Base-by-base conservation (phyloP, 2,329 filamentous ascomycete genomes). In the Arthrocladium fulminans region DNA sequence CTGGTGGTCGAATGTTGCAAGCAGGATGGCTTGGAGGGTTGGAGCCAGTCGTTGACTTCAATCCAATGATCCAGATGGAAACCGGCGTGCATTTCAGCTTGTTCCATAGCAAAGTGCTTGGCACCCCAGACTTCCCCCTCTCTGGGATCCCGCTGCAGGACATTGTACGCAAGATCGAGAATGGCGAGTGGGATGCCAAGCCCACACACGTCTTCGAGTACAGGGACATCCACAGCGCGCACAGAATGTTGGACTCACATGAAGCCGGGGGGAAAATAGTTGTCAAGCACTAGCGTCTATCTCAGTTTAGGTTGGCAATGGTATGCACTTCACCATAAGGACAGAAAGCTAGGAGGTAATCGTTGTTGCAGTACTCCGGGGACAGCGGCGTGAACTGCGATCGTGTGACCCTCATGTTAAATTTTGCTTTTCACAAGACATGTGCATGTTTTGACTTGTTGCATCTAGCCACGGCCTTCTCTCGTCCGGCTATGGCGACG, bases 81-180 rank as follows among this genome's bases (percentile, higher is more conserved):
- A 61, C 62, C 19, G 69, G 68, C 0, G 67, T 72, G n/a, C 68
- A 72, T 50, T 70, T 73, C 48, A 71, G 64, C 50, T 60, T 73
- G 24, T 73, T 71, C 54, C 62, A 65, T 4, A 71, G 67, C 49
- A 65, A 64, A 44, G 63, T 65, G 2, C 57, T 71, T 29, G 67
- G 63, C 3, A 60, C 45, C 2, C 51, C 53, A 0, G 66, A 62
- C 13, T 70, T 69, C 43, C 63, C 68, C 5, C 42, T 71, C 24
- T 64, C 63, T 0, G 59, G 57, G 17, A 61, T 71, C n/a, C 68
- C 67, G 4, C 51, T 72, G 25, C 61, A 62, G 32, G 60, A 63
- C 3, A 69, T 71, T 50, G 60, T 67, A 4, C 42, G 52, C 15
- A 67, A 64, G 55, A 61, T 69, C 41, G 67, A 62, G n/a, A 53